phyloP scores from a whole-genome alignment of 2,329 filamentous ascomycete genomes.

The Sporothrix pallida region DNA sequence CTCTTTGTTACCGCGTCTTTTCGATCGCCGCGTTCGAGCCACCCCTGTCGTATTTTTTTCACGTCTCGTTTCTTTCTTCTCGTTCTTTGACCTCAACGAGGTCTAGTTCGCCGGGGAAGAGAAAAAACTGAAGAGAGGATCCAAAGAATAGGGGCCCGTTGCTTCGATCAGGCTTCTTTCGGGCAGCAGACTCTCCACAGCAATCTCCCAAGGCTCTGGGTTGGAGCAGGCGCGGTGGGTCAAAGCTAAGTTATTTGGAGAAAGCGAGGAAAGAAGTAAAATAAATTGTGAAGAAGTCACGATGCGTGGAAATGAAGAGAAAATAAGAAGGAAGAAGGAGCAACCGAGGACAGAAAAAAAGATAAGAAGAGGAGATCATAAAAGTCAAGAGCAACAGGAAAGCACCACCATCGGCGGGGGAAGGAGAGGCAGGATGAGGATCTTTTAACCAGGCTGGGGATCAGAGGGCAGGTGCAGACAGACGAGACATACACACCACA shows the following conservation, averaged over 20 bases:
- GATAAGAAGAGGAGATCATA: neutral
- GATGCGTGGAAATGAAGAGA: neutral
- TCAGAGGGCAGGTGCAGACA: slow-evolving; percentile 4
- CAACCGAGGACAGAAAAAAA: neutral
- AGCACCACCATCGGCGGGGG: slow-evolving; percentile 16
- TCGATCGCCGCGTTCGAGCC: slow-evolving; percentile 13
- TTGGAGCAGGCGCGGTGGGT: slow-evolving; percentile 25
- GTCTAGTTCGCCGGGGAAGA: slow-evolving; percentile 13
- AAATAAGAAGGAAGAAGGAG: slow-evolving; percentile 7
- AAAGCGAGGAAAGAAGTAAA: neutral
- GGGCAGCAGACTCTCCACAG: slow-evolving; percentile 24
- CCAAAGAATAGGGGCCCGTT: slow-evolving; percentile 10
- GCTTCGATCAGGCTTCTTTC: slow-evolving; percentile 29
- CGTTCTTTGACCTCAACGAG: neutral
- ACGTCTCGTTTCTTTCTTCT: neutral
- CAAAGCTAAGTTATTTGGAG: slow-evolving; percentile 7
- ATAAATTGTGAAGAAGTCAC: slow-evolving; percentile 19
- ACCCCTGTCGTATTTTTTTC: slow-evolving; percentile 21
- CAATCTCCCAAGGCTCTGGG: slow-evolving; percentile 27
- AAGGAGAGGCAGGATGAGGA: slow-evolving; percentile 24
- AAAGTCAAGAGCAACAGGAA: slow-evolving; percentile 6
- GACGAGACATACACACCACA: neutral
- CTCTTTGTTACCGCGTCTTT: slow-evolving; percentile 22
- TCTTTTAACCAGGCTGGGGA: slow-evolving; percentile 28
- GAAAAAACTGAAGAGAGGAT: neutral